Conservation (phyloP, 352 stramenopile species). For the Thalassiosira hispida region DNA sequence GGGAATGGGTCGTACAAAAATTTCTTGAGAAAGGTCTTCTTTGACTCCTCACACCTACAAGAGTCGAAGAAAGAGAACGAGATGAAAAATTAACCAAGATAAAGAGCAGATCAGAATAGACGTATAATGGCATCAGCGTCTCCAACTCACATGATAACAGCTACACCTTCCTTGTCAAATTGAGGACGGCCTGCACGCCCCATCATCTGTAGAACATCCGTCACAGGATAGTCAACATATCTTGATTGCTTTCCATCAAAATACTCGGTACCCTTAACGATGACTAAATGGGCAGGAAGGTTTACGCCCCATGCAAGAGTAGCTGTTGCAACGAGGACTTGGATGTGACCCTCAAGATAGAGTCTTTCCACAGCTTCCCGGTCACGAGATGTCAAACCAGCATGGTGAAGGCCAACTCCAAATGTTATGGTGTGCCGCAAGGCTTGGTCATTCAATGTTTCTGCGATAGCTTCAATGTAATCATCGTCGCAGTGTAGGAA, state of each 20-base stretch:
- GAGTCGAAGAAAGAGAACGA: neutral
- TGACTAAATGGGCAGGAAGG: slow-evolving; percentile 93
- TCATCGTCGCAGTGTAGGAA: slow-evolving; percentile 92
- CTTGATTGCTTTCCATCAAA: slow-evolving; percentile 92
- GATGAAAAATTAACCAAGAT: neutral
- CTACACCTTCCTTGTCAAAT: slow-evolving; percentile 94
- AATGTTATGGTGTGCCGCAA: slow-evolving; percentile 96
- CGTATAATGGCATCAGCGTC: slow-evolving; percentile 65
- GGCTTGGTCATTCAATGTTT: slow-evolving; percentile 87
- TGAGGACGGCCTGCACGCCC: slow-evolving; percentile 89
- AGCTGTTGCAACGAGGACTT: slow-evolving; percentile 86
- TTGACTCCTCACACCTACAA: slow-evolving; percentile 95
- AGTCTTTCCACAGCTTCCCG: slow-evolving; percentile 94
- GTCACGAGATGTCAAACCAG: slow-evolving; percentile 88
- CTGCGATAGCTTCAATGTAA: slow-evolving; percentile 84
- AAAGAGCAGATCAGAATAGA: neutral
- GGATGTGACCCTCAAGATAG: slow-evolving; percentile 95
- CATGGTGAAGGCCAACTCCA: slow-evolving; percentile 98
- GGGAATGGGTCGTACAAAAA: slow-evolving; percentile 98
- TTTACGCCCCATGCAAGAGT: slow-evolving; percentile 98
- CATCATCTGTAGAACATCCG: slow-evolving; percentile 99
- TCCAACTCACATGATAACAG: slow-evolving; percentile 96
- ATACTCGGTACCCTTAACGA: slow-evolving; percentile 98
- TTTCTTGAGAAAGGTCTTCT: slow-evolving; percentile 93
- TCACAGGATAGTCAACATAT: slow-evolving; percentile 98